Percentiles rank a stretch among this genome's conserved stretches.
Conservation (phyloP, 176 grass and related monocot species). For the Zoysia japonica region DNA sequence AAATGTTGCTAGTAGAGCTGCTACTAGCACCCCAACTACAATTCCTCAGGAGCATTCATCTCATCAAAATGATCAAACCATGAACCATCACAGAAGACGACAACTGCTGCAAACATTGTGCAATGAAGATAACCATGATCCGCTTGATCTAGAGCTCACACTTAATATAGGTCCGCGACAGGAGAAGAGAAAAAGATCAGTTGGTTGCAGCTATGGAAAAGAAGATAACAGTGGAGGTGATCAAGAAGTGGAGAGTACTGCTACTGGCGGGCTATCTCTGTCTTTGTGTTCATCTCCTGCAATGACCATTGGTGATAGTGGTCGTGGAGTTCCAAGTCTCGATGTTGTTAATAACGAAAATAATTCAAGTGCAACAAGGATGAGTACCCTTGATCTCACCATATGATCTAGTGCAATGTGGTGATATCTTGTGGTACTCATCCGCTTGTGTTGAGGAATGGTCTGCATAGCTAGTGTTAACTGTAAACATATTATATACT, state of each 20-base stretch:
- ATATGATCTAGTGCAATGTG: conserved; percentile 41
- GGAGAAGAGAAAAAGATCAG: conserved; percentile 20
- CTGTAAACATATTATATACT: too few species aligned
- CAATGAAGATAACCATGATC: background rate
- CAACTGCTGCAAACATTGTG: background rate
- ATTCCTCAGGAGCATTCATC: conserved; percentile 4
- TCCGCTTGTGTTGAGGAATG: background rate
- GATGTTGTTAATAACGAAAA: conserved; percentile 23
- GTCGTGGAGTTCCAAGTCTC: background rate
- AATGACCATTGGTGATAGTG: background rate
- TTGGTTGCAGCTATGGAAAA: background rate
- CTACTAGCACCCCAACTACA: background rate
- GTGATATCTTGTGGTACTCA: conserved; percentile 64
- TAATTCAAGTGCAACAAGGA: conserved; percentile 29
- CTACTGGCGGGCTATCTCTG: conserved; percentile 29
- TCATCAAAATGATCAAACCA: conserved; percentile 15
- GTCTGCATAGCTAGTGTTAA: background rate
- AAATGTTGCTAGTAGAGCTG: conserved; percentile 4
- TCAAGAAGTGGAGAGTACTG: conserved; percentile 21
- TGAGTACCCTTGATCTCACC: conserved; percentile 65
- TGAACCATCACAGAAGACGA: conserved; percentile 6
- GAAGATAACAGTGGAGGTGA: background rate
- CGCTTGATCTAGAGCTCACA: conserved; percentile 44
- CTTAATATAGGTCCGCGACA: background rate
- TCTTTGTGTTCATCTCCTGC: conserved; percentile 35